Evolutionary conservation across 106 monocot species (phyloP), one percentile per base, ranked within the genome.

Genomic region (Dendrobium chrysotoxum): DNA sequence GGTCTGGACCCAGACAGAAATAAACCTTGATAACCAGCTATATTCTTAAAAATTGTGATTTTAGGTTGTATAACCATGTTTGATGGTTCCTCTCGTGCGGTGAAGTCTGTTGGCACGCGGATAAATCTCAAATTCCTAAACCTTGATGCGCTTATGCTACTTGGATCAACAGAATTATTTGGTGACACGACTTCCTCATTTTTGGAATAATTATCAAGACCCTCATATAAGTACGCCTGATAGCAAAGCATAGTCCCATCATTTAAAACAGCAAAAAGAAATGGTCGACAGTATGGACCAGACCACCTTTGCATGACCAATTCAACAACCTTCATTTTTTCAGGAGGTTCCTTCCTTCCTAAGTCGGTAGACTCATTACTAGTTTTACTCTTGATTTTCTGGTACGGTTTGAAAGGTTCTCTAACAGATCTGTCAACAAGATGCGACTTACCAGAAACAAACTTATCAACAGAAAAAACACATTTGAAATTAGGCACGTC

Each of bases 161-260:
- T 80, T 10, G 50, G 40, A 77, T 91, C 85, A 75, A 44, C 40
- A 83, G 81, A 83, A 84, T 77, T 72, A 53, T 55, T 79, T 20
- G 89, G 82, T 39, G 92, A 89, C 4, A 75, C 46, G 35, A 81
- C 47, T 75, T 84, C 82, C 28, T 82, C 89, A 78, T 28, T 72
- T 88, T 88, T 88, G 25, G 82, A 17, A 41, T 71, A 31, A 84
- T 75, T 83, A 47, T 94, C 97, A 17, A 80, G 50, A 44, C 82
- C 84, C 57, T 99, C 98, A 40, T 90, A 93, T 77, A 92, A 80
- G 74, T 93, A 99, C 28, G 92, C 92, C 75, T 93, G 98, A 83
- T 95, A 99, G 46, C 84, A 95, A 0, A 99, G 81, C 82, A 99
- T 80, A 53, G 95, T 95, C 40, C 98, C 98, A 88, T 99, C 98